Evolutionary conservation across 495 filamentous ascomycete genomes (phyloP).

Genomic region (Chaetomium cochliodes): DNA sequence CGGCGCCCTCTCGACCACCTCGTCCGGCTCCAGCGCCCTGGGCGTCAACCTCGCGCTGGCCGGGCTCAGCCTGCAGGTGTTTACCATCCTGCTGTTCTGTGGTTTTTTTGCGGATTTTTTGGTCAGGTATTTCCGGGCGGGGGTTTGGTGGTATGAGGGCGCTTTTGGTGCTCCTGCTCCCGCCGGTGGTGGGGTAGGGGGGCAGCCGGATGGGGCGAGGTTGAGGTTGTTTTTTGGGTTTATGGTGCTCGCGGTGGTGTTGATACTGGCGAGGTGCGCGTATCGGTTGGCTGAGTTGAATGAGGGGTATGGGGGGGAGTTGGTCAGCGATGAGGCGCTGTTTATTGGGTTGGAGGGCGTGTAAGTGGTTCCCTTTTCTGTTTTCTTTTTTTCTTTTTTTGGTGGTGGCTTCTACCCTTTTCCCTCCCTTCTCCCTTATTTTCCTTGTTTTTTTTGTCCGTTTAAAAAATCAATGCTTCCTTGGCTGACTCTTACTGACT

Average conservation of each 20-base stretch:
- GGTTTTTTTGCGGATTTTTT: slow-evolving; percentile 44
- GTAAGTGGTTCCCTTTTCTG: slow-evolving; percentile 29
- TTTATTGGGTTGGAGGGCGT: slow-evolving; percentile 53
- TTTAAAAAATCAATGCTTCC: not conserved
- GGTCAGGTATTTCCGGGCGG: slow-evolving; percentile 30
- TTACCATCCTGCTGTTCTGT: slow-evolving; percentile 45
- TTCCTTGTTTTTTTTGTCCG: not conserved
- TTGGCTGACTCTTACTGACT: not conserved
- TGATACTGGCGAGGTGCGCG: slow-evolving; percentile 46
- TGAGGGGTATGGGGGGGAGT: slow-evolving; percentile 44
- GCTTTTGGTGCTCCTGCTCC: no score
- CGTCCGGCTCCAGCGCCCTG: slow-evolving; percentile 26
- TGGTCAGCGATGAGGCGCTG: slow-evolving; percentile 43
- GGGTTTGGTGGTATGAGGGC: no score
- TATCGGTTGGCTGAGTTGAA: slow-evolving; percentile 53
- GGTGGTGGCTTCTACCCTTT: not conserved
- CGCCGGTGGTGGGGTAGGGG: no score
- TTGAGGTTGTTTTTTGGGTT: slow-evolving; percentile 45
- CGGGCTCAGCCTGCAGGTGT: slow-evolving; percentile 48
- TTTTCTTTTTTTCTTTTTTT: not conserved
- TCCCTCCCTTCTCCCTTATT: not conserved
- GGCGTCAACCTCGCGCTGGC: slow-evolving; percentile 53
- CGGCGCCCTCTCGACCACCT: slow-evolving; percentile 44
- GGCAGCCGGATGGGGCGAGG: not conserved
- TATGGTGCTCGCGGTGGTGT: slow-evolving; percentile 40